These are phyloP conservation scores for Tilletia walkeri DNA, from an alignment of 1,284 basidiomycete genomes.

Conservation along the genomic window DNA sequence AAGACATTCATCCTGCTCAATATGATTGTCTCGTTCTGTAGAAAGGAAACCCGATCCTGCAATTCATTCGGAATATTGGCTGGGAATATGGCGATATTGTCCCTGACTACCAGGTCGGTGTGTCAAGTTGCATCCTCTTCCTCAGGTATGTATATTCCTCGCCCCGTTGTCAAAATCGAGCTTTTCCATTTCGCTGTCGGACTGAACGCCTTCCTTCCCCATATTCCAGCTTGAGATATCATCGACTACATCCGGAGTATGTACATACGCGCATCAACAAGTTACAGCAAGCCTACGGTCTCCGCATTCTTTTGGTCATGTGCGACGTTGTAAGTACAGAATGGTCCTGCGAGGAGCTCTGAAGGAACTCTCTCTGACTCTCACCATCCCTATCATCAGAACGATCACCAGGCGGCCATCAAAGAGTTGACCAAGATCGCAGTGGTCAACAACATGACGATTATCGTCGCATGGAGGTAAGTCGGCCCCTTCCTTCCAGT, in stretches of 20 bases:
- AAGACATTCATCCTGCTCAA: neutral
- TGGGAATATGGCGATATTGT: slow-evolving; percentile 94
- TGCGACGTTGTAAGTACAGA: slow-evolving; percentile 77
- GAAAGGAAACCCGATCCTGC: slow-evolving; percentile 83
- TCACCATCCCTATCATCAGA: slow-evolving; percentile 59
- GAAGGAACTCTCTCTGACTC: no score
- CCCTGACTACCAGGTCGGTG: slow-evolving; percentile 64
- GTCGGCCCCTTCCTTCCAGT: slow-evolving; percentile 48
- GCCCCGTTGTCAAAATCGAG: neutral
- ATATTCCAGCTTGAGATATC: slow-evolving; percentile 77
- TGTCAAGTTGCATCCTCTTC: slow-evolving; percentile 44
- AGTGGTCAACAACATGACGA: slow-evolving; percentile 84
- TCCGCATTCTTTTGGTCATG: slow-evolving; percentile 82
- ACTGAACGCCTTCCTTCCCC: neutral
- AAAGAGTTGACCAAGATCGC: slow-evolving; percentile 79
- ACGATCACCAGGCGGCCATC: slow-evolving; percentile 84
- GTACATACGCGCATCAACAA: slow-evolving; percentile 85
- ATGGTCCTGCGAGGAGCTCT: no score
- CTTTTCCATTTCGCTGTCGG: neutral
- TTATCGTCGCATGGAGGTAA: slow-evolving; percentile 89
- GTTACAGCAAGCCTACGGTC: slow-evolving; percentile 74
- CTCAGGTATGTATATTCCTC: slow-evolving; percentile 26
- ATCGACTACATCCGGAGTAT: slow-evolving; percentile 96
- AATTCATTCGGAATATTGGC: slow-evolving; percentile 78
- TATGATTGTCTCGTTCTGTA: slow-evolving; percentile 50